Percentiles rank a stretch among this genome's conserved stretches.
Evolutionary conservation across 495 filamentous ascomycete genomes (phyloP).

Genomic region (Xylaria bambusicola): DNA sequence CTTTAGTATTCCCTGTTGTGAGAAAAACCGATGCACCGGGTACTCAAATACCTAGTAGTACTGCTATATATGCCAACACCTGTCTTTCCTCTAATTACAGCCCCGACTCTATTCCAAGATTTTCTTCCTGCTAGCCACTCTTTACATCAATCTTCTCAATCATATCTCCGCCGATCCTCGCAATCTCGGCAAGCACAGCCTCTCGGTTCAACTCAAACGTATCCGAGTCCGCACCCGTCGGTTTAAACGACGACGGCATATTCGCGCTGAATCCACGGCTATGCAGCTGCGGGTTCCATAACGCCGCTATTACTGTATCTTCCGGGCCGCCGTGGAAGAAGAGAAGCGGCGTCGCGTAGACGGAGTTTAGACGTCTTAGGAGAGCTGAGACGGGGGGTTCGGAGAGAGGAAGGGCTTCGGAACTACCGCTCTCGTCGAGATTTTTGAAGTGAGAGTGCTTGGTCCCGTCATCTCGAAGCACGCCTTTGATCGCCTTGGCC

Average conservation of each 20-base stretch:
- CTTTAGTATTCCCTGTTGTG: too few relatives aligned
- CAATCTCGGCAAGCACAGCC: conserved; percentile 80
- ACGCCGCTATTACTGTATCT: conserved; percentile 64
- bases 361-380: conserved; percentile 58
- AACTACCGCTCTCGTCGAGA: conserved; percentile 48
- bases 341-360: conserved; percentile 65
- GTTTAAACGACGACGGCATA: conserved; percentile 66
- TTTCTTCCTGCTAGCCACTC: not conserved
- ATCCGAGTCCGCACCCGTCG: conserved; percentile 28
- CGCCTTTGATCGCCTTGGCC: conserved; percentile 45
- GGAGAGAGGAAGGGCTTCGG: conserved; percentile 44
- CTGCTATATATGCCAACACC: too few relatives aligned
- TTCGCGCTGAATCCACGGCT: conserved; percentile 65
- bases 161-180: conserved; percentile 63
- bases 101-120: too few relatives aligned
- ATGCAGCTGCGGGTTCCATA: conserved; percentile 75
- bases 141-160: conserved; percentile 55
- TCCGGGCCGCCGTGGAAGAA: conserved; percentile 69
- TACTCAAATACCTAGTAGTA: too few relatives aligned
- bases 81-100: too few relatives aligned
- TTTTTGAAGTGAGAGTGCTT: conserved; percentile 69
- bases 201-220: conserved; percentile 67
- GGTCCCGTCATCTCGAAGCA: conserved; percentile 29
- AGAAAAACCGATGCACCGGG: too few relatives aligned
- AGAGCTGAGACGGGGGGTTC: conserved; percentile 54